Percentiles rank a stretch among this genome's conserved stretches.
phyloP scores from a whole-genome alignment of 2,329 filamentous ascomycete species.

The Hymenoscyphus salicellus region DNA sequence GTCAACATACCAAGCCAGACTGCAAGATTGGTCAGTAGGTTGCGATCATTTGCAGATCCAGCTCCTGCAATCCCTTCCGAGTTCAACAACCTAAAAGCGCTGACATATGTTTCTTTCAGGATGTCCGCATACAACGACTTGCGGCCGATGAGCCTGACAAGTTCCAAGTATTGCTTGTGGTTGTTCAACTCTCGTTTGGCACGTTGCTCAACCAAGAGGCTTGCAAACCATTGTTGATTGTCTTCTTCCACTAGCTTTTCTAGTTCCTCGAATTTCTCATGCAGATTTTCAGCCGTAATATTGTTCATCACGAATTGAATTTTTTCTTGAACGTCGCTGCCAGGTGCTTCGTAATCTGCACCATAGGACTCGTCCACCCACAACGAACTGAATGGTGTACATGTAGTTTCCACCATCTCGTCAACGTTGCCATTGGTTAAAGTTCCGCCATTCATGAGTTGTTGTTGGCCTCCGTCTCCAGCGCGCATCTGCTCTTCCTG shows the following conservation, averaged over 20 bases:
- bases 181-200: constrained; percentile 98
- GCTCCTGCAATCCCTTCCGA: constrained; percentile 83
- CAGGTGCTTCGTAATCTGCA: constrained; percentile 73
- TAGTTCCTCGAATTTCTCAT: constrained; percentile 79
- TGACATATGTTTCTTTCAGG: constrained; percentile 87
- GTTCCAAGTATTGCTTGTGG: constrained; percentile 85
- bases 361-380: constrained; percentile 68
- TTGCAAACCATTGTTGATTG: constrained; percentile 95
- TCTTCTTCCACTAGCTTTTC: constrained; percentile 72
- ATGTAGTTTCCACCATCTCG: constrained; percentile 59
- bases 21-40: constrained; percentile 88
- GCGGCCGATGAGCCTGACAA: constrained; percentile 79
- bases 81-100: constrained; percentile 82
- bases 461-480: constrained; percentile 42
- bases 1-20: constrained; percentile 92
- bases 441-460: constrained; percentile 44
- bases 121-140: constrained; percentile 80
- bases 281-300: constrained; percentile 83
- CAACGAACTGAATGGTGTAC: constrained; percentile 74
- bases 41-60: constrained; percentile 77
- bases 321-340: constrained; percentile 82
- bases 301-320: constrained; percentile 97
- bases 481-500: constrained; percentile 63
- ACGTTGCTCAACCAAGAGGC: constrained; percentile 89
- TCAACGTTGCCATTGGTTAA: constrained; percentile 70